Base-by-base conservation (phyloP, 2,329 filamentous ascomycete genomes). In the Colletotrichum theobromicola region DNA sequence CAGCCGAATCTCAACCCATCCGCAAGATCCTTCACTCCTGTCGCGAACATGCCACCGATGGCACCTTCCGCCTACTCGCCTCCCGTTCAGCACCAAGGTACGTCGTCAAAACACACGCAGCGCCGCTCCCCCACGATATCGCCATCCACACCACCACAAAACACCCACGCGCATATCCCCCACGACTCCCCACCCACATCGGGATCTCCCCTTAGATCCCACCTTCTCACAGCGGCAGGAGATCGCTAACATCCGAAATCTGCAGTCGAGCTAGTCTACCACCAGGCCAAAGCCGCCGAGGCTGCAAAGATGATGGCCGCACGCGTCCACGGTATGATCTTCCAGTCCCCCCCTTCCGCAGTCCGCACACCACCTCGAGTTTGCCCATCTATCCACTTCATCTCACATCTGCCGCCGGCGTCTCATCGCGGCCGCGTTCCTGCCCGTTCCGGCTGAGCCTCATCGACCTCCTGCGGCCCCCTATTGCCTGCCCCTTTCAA, bases 261-360 rank as follows among this genome's bases (percentile, higher is more conserved):
- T 58, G 34, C 46, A 73, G 70, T 28, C 10, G 65, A 58, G 30
- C 58, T 73, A 4, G 57, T 46, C 46, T 73, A 70, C 21, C 70
- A 73, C 46, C 70, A 57, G 28, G 16, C 42, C 66, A 70, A 28
- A 21, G 70, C 70, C 16, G 65, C 60, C 16, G 70, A 73, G 58
- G 70, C 66, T n/a, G 70, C 70, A 6, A 70, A 62, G 5, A 24
- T 64, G 66, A 21, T 46, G 42, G 42, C 9, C 37, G 37, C 42
- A 50, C 42, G 42, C 13, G 70, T 66, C 18, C 66, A 64, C 69
- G 70, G 70, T 73, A 73, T 21, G 65, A 50, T 34, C 18, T 69
- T 69, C 42, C 42, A 46, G 42, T 46, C n/a, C 42, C 42, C n/a
- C n/a, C 42, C 42, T 12, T 21, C 4, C 13, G 42, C 42, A 21